Base-by-base conservation (phyloP, 106 monocot species). In the Dioscorea dumetorum region DNA sequence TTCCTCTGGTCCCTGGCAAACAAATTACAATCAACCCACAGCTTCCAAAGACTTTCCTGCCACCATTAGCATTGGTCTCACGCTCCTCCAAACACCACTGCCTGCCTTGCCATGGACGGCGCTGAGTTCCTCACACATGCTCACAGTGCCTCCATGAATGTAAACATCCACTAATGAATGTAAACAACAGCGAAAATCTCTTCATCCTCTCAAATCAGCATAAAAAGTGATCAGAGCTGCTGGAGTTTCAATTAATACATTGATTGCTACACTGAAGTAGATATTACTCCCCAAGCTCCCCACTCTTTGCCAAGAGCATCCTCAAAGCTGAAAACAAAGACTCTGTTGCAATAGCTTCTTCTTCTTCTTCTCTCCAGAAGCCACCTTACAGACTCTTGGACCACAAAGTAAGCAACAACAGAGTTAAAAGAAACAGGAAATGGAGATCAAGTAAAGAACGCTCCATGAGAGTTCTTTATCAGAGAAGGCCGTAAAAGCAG, bases 231-330 rank as follows among this genome's bases (percentile, higher is more conserved):
- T 24, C 12, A 90, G 60, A 8, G 82, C 63, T 5, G 94, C 73
- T 0, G 90, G 84, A 0, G 85, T 73, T 76, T 94, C 94, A 1
- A 87, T 66, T 2, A 90, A 7, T 5, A 84, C 94, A 67, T 94
- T 94, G 51, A 85, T 32, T 9, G 93, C 73, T 22, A 85, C 83
- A 51, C 83, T 85, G 33, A 81, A 13, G 72, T 86, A 93, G 52
- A 88, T 80, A 61, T 84, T 84, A 16, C 68, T 73, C 3, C 86
- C 72, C 22, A 94, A 61, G 61, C 74, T 79, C 16, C 82, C 87
- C 0, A 82, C 78, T 72, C 74, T 73, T 74, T 63, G 72, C 70
- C 66, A 73, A 74, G 12, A 93, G 66, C n/a, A 76, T 41, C 76
- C 61, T 80, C 69, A 87, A 22, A 4, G 79, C 80, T 2, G 75